Base-by-base conservation (phyloP, 257 asterid species). In the Craterostigma plantagineum region DNA sequence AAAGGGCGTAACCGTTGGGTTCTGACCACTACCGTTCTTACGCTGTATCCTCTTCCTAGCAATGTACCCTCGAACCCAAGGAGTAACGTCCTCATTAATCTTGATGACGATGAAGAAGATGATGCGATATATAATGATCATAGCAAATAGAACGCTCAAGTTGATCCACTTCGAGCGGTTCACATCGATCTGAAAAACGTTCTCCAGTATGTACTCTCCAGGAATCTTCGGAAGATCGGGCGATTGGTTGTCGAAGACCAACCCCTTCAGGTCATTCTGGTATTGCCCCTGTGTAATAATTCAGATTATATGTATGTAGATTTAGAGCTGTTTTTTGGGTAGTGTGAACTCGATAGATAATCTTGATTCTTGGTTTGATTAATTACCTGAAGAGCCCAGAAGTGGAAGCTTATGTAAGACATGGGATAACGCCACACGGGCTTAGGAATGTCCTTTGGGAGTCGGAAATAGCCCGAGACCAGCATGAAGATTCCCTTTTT, bases 391-490 rank as follows among this genome's bases (percentile, higher is more conserved):
- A 90, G 70, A 10, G 99, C 95, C 99, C 99, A 90, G 77, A 76
- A 90, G 67, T 90, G 99, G 67, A 83, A 90, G 45, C 99, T 90
- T 54, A 90, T 81, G 73, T 83, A 90, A 14, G 99, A 83, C 99
- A 90, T 90, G 4, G 99, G 99, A 49, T 90, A 90, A 42, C 94
- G 92, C 99, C 99, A 90, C 59, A 90, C 65, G 1, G 92, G 86
- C 65, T 90, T 90, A 7, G 95, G 99, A 65, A 90, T 90, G 69
- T 90, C 99, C 0, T 90, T 80, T 3, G 99, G 95, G 42, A 90
- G 95, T 43, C 99, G 74, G 56, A 83, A 90, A 73, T 79, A 90
- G 18, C 99, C 99, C 0, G 99, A 90, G 27, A 83, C 99, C n/a
- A 90, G 73, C 95, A 83, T 83, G 42, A 90, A 90, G 45, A 90